Percentiles rank a stretch among this genome's conserved stretches.
Conservation (phyloP, 768 basidiomycete species). For the Inosperma sp. region DNA sequence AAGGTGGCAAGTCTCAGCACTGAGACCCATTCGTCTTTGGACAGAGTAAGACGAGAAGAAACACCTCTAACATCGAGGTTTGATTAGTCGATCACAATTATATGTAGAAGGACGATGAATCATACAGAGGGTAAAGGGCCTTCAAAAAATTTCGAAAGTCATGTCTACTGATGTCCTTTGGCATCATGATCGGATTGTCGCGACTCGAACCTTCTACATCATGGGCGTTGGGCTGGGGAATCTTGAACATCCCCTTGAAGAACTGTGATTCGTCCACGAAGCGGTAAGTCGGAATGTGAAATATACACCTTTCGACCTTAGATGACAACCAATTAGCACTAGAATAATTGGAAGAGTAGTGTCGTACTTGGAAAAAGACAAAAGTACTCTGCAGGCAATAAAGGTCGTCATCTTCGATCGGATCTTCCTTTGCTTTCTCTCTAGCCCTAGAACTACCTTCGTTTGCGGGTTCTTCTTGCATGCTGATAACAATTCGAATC, state of each 20-base stretch:
- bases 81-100: not conserved
- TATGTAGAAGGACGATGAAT: not conserved
- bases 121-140: conserved; percentile 14
- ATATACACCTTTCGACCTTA: not conserved
- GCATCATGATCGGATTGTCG: conserved; percentile 8
- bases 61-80: conserved; percentile 1
- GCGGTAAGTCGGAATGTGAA: conserved; percentile 1
- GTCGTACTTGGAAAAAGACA: not conserved
- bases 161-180: not conserved
- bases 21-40: conserved; percentile 32
- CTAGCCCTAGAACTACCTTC: too few species aligned
- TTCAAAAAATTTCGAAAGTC: conserved; percentile 15
- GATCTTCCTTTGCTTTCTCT: not conserved
- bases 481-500: too few species aligned
- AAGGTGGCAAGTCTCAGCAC: conserved; percentile 36
- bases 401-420: not conserved
- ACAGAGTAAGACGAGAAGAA: conserved; percentile 1
- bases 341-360: not conserved
- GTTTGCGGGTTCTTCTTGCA: too few species aligned
- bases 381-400: not conserved
- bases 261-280: not conserved
- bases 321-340: not conserved
- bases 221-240: not conserved
- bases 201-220: not conserved
- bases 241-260: not conserved